Evolutionary conservation across 2,329 filamentous ascomycete genomes (phyloP).

Genomic region (Fusarium aywerte): DNA sequence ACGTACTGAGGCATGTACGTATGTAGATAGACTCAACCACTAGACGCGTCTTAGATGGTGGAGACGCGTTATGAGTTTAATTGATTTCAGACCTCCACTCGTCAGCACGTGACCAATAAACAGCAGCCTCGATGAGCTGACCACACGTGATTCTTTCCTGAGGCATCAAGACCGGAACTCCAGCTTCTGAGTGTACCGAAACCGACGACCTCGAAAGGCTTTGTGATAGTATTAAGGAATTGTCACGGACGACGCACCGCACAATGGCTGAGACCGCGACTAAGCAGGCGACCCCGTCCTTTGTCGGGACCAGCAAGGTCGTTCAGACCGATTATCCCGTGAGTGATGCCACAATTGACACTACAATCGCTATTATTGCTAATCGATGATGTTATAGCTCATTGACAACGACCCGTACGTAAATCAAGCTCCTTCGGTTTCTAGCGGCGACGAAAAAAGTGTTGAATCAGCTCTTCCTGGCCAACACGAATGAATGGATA

Average conservation of each 20-base stretch:
- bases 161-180: conserved; percentile 45
- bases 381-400: conserved; percentile 70
- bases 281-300: conserved; percentile 52
- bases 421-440: conserved; percentile 4
- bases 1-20: neutral
- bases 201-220: conserved; percentile 42
- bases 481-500: neutral
- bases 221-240: conserved; percentile 45
- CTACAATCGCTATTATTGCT: conserved; percentile 40
- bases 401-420: conserved; percentile 98
- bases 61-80: conserved; percentile 45
- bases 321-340: conserved; percentile 89
- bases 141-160: conserved; percentile 49
- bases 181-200: conserved; percentile 42
- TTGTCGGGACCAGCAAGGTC: conserved; percentile 71
- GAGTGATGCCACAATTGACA: conserved; percentile 54
- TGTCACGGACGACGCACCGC: conserved; percentile 45
- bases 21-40: neutral
- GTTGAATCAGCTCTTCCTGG: neutral
- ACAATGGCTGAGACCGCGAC: conserved; percentile 55
- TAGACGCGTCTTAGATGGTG: conserved; percentile 25
- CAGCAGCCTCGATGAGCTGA: conserved; percentile 27
- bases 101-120: conserved; percentile 32
- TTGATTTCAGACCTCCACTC: conserved; percentile 28
- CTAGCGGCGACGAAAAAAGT: conserved; percentile 12